These are phyloP conservation scores for Eucalyptus marginata DNA, from an alignment of 345 rosid species.

Conservation along the genomic window DNA sequence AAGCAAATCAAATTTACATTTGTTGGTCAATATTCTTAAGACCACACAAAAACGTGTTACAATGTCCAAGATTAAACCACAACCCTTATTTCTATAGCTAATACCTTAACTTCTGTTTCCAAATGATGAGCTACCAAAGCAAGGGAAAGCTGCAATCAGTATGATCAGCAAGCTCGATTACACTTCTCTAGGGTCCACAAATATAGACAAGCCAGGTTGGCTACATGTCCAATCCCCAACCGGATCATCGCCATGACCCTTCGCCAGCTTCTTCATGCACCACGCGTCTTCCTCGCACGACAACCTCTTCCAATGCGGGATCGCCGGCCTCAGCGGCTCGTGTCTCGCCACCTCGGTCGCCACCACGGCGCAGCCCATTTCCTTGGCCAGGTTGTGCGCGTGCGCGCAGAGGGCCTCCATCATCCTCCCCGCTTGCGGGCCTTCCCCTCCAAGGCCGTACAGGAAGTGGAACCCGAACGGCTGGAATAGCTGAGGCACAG, in stretches of 20 bases:
- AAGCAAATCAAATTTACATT: background rate
- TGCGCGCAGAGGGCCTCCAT: conserved; percentile 48
- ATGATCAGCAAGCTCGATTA: background rate
- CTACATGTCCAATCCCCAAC: conserved; percentile 78
- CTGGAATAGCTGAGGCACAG: conserved; percentile 66
- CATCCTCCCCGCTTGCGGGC: conserved; percentile 49
- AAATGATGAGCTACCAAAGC: background rate
- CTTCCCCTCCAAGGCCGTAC: conserved; percentile 86
- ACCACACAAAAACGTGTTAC: background rate
- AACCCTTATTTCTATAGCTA: background rate
- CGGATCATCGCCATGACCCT: conserved; percentile 52
- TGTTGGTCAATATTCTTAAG: background rate
- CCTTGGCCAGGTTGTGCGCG: conserved; percentile 72
- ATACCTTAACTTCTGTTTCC: background rate
- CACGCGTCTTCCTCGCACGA: conserved; percentile 74
- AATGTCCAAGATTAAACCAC: background rate
- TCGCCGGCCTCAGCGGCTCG: conserved; percentile 57
- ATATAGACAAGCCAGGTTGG: conserved; percentile 56
- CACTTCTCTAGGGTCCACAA: conserved; percentile 89
- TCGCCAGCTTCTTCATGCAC: conserved; percentile 77
- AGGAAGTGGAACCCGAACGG: conserved; percentile 67
- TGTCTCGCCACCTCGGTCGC: conserved; percentile 60
- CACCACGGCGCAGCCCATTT: conserved; percentile 52
- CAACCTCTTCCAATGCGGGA: conserved; percentile 71
- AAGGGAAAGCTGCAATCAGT: background rate